Conservation (phyloP, 257 asterid genomes). For the Mitragyna speciosa region DNA sequence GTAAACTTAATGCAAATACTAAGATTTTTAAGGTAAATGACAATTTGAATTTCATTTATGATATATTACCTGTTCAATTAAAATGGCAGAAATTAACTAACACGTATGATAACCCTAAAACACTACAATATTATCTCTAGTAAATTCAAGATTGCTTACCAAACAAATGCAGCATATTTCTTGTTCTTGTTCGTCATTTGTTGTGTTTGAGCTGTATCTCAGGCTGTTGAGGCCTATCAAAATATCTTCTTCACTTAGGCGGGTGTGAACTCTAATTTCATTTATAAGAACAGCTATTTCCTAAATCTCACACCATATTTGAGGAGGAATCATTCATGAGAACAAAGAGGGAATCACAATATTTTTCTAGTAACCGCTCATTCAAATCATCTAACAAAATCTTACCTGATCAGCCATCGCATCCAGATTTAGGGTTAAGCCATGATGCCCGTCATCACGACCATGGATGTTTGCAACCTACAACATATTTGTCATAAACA, state of each 20-base stretch:
- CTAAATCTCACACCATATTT: background rate
- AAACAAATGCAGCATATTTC: background rate
- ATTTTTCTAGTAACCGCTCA: background rate
- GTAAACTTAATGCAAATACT: background rate
- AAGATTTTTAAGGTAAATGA: too few relatives aligned
- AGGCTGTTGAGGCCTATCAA: background rate
- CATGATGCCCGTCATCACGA: background rate
- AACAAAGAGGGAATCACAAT: background rate
- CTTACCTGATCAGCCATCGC: background rate
- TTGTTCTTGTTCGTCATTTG: background rate
- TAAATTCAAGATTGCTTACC: background rate
- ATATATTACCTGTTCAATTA: too few relatives aligned
- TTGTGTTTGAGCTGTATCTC: background rate
- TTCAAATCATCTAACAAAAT: background rate
- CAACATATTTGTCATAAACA: background rate
- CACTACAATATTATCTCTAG: background rate
- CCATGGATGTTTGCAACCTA: background rate
- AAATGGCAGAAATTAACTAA: too few relatives aligned
- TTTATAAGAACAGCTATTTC: background rate
- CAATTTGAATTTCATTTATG: too few relatives aligned
- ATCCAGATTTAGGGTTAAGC: background rate
- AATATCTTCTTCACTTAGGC: background rate
- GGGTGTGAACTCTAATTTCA: background rate
- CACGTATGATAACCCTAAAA: too few relatives aligned
- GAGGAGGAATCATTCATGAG: background rate